Base-by-base conservation (phyloP, 1,139 yeast genomes). In the Hyphopichia wangnamkhiaoensis region DNA sequence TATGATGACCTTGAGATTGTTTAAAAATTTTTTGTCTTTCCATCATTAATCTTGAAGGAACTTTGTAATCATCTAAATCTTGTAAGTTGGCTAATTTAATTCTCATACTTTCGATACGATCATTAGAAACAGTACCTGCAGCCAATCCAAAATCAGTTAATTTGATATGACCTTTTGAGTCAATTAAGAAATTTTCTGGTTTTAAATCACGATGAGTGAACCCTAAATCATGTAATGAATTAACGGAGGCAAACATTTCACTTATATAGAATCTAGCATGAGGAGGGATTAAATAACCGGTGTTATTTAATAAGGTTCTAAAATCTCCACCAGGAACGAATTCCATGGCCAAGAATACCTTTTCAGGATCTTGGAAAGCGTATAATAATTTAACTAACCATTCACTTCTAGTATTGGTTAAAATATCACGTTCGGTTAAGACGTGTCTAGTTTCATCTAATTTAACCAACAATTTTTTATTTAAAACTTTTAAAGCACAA, bases 241-340 rank as follows among this genome's bases (percentile, higher is more conserved):
- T 89, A 15, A 94, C 91, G 0, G 98, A 88, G 37, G 89, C 82
- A 63, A 94, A 91, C 98, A 94, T 94, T 65, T 94, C 98, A 45
- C 93, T 82, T 46, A 93, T 79, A 62, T 94, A 94, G 62, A 93
- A 94, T 44, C 98, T 77, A 1, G 98, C 95, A 60, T 94, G 98
- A 5, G 95, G 90, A 5, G 98, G 96, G 44, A 88, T 88, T 52
- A 94, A 71, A 43, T 87, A 87, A 26, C 96, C 96, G 5, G 98
- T 91, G 58, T 91, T 93, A 63, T 90, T 91, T 49, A 94, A 77
- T 48, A 94, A 69, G 1, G 98, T 94, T 58, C 99, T 82, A 68
- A 89, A 94, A 61, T 94, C 99, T 37, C 99, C 99, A 43, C 99
- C 99, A 4, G 98, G 97, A 8, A 94, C 98, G 63, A 88, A 94